Conservation (phyloP, 352 stramenopile species). For the Phytophthora niederhauseri region DNA sequence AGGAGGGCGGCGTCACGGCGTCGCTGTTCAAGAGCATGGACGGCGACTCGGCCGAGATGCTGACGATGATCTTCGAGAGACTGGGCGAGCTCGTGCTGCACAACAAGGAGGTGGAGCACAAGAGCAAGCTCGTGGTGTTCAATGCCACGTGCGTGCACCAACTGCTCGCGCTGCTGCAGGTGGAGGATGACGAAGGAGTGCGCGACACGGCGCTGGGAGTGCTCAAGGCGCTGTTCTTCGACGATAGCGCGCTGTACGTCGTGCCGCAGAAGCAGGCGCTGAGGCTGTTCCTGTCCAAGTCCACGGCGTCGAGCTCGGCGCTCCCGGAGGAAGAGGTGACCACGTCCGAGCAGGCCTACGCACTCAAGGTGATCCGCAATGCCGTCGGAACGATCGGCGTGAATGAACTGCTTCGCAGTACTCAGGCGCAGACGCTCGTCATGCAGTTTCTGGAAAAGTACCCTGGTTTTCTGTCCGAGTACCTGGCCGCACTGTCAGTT, state of each 20-base stretch:
- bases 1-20: slow-evolving; percentile 65
- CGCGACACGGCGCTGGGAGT: slow-evolving; percentile 45
- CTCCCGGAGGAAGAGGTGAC: slow-evolving; percentile 28
- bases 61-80: slow-evolving; percentile 49
- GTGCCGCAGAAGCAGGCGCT: slow-evolving; percentile 49
- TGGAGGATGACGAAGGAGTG: slow-evolving; percentile 49
- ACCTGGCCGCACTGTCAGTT: slow-evolving; percentile 57
- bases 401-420: slow-evolving; percentile 63
- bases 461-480: slow-evolving; percentile 64
- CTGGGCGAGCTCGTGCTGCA: slow-evolving; percentile 60
- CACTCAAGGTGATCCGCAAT: slow-evolving; percentile 70
- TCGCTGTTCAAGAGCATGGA: slow-evolving; percentile 85
- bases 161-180: slow-evolving; percentile 70
- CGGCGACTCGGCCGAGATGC: slow-evolving; percentile 62
- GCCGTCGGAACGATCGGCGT: slow-evolving; percentile 67
- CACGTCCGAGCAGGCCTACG: slow-evolving; percentile 51
- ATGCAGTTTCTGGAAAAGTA: slow-evolving; percentile 64
- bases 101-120: slow-evolving; percentile 56
- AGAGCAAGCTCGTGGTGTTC: slow-evolving; percentile 67
- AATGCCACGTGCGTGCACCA: slow-evolving; percentile 70
- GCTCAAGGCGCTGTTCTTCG: slow-evolving; percentile 69
- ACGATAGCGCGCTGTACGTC: slow-evolving; percentile 56
- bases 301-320: slow-evolving; percentile 8
- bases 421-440: slow-evolving; percentile 60
- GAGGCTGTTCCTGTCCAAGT: slow-evolving; percentile 55